These are phyloP conservation scores for Botrytis pseudocinerea DNA, from an alignment of 2,329 filamentous ascomycete species.

Conservation along the genomic window DNA sequence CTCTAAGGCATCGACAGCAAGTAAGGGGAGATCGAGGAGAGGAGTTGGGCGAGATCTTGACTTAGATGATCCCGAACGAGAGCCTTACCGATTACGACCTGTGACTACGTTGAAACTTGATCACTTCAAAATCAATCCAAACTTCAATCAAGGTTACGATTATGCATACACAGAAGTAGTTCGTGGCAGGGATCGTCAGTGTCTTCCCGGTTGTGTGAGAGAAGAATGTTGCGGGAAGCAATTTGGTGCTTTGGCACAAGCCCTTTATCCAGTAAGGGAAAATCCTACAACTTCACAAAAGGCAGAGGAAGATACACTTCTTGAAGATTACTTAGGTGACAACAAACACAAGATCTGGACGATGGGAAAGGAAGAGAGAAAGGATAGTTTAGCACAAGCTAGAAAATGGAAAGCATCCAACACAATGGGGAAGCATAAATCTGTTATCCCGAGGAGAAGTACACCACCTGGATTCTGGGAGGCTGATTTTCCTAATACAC, in stretches of 20 bases:
- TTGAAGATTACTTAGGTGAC: slow-evolving; percentile 57
- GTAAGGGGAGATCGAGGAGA: not conserved
- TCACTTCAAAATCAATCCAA: slow-evolving; percentile 67
- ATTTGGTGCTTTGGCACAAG: slow-evolving; percentile 38
- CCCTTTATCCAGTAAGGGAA: slow-evolving; percentile 27
- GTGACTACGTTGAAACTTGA: slow-evolving; percentile 45
- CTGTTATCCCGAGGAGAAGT: slow-evolving; percentile 67
- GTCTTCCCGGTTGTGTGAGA: slow-evolving; percentile 62
- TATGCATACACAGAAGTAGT: slow-evolving; percentile 63
- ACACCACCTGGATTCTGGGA: slow-evolving; percentile 91
- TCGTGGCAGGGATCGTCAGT: slow-evolving; percentile 58
- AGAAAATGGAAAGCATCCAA: slow-evolving; percentile 72
- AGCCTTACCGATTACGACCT: slow-evolving; percentile 46
- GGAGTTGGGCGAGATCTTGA: not conserved
- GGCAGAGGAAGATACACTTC: slow-evolving; percentile 49
- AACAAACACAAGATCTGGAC: slow-evolving; percentile 58
- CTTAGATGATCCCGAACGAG: slow-evolving; percentile 32
- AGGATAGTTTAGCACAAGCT: slow-evolving; percentile 72
- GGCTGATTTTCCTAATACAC: slow-evolving; percentile 84
- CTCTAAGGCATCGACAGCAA: not conserved
- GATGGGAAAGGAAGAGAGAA: slow-evolving; percentile 62
- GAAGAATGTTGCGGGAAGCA: slow-evolving; percentile 52
- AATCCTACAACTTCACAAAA: slow-evolving; percentile 35
- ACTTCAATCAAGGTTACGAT: slow-evolving; percentile 57
- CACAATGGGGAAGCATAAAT: slow-evolving; percentile 73